These are phyloP conservation scores for Heliamphora exappendiculata DNA, from an alignment of 148 eudicot genomes.

Conservation along the genomic window DNA sequence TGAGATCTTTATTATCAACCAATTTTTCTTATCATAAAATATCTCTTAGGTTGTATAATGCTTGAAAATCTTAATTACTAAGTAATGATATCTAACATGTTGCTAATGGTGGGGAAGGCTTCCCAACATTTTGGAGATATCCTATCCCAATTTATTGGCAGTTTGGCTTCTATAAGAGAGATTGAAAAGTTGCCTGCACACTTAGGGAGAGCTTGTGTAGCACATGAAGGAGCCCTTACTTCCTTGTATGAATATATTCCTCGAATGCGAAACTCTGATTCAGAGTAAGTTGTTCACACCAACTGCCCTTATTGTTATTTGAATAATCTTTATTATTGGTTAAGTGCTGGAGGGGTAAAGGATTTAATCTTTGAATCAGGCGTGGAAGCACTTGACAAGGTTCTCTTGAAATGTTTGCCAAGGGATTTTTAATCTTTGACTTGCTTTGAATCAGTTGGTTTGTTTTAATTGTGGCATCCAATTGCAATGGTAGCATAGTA, in stretches of 20 bases:
- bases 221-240: conserved; percentile 67
- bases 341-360: not conserved
- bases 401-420: not conserved
- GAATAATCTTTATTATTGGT: not conserved
- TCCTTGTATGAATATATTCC: conserved; percentile 76
- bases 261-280: conserved; percentile 68
- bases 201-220: conserved; percentile 79
- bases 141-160: conserved; percentile 65
- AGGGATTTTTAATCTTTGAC: not conserved
- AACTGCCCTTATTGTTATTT: not conserved
- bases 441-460: not conserved
- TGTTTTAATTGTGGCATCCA: not conserved
- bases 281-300: conserved; percentile 54
- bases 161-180: conserved; percentile 49
- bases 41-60: not conserved
- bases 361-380: not conserved
- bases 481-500: not conserved
- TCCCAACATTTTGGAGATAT: conserved; percentile 97
- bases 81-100: conserved; percentile 6
- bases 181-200: conserved; percentile 56
- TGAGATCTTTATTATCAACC: conserved; percentile 1
- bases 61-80: conserved; percentile 6
- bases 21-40: not conserved
- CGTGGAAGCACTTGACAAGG: no score
- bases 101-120: conserved; percentile 44